Base-by-base conservation (phyloP, 2,329 filamentous ascomycete species). In the Fusarium solani-melongenae region DNA sequence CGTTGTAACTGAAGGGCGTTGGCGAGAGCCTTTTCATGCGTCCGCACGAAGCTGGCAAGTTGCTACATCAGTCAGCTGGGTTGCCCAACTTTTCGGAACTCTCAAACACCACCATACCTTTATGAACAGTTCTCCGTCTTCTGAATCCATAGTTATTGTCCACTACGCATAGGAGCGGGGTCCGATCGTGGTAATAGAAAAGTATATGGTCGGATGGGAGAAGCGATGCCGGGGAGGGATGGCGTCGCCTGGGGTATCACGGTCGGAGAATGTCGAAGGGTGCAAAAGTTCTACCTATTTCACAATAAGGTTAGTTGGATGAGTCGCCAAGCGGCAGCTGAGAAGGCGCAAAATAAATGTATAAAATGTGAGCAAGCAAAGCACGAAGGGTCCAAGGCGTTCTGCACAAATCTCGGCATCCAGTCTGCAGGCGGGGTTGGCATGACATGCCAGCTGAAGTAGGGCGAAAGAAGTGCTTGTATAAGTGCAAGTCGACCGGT, bases 1-100 rank as follows among this genome's bases (percentile, higher is more conserved):
- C 92, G 92, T 64, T 82, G 82, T 77, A 97, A 88, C 83, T 98
- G 96, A 72, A 98, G 87, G 78, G 96, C 96, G 86, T 98, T 98
- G 81, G 96, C 96, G 72, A 99, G 90, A 39, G 95, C 96, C 85
- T 97, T 97, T 85, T 99, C 96, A 86, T 99, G 95, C 64, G 95
- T 98, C 72, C 95, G 94, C 84, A 99, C 95, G 84, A 98, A 98
- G 85, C 92, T 92, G 81, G 96, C 95, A 82, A 99, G 89, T 88
- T 97, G 96, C 96, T 98, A 82, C 68, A 62, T 33, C 39, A 24
- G 78, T 84, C 70, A 85, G 82, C 71, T 77, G 67, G 61, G n/a
- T 33, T 69, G 53, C 17, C 46, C 63, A 29, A 27, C 53, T 61
- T 44, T 9, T 14, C 70, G 66, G 38, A 14, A 55, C 38, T 55